Evolutionary conservation across 345 rosid species (phyloP).

Genomic region (Eucalyptus curtisii): DNA sequence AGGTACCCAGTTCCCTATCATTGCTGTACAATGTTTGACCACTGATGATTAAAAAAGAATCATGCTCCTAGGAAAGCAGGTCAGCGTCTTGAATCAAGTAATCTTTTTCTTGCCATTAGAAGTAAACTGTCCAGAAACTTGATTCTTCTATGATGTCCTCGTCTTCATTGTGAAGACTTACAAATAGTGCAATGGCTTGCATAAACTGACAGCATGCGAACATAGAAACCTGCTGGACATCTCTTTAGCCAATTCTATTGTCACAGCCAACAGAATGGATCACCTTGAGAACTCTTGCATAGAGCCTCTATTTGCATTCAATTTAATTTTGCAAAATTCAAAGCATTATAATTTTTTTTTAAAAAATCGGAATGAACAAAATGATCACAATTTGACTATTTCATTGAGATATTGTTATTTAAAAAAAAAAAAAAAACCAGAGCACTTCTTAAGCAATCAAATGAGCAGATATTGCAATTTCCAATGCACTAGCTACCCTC

Average conservation of each 20-base stretch:
- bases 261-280: background rate
- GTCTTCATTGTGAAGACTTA: background rate
- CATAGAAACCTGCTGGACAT: background rate
- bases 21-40: background rate
- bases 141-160: background rate
- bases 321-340: background rate
- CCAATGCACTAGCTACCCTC: background rate
- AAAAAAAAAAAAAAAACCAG: background rate
- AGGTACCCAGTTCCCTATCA: background rate
- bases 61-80: background rate
- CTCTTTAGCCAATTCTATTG: background rate
- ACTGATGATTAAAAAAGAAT: background rate
- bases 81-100: background rate
- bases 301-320: background rate
- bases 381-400: background rate
- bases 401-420: background rate
- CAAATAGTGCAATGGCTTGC: background rate
- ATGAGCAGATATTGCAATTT: background rate
- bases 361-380: background rate
- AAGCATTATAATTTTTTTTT: background rate
- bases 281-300: background rate
- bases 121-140: background rate
- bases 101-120: background rate
- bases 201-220: background rate
- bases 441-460: background rate